Percentiles rank a stretch among this genome's conserved stretches.
Evolutionary conservation across 2,329 filamentous ascomycete genomes (phyloP).

Genomic region (Pyrenochaeta sp.): DNA sequence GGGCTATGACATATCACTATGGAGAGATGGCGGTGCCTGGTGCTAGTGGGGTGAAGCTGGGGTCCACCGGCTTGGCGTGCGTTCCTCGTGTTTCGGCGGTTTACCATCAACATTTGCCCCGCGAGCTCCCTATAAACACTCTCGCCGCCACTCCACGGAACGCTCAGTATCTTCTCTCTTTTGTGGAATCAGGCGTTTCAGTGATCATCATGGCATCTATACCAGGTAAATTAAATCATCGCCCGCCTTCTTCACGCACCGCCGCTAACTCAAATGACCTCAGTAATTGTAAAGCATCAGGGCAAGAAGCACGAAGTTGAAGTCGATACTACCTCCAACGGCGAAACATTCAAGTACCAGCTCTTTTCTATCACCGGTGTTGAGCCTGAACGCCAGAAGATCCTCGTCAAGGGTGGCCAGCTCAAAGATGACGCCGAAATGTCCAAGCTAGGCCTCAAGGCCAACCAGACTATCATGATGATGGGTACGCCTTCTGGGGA

Average conservation of each 20-base stretch:
- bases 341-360: constrained; percentile 95
- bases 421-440: constrained; percentile 95
- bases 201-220: constrained; percentile 45
- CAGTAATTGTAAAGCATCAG: constrained; percentile 92
- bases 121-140: constrained; percentile 28
- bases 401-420: constrained; percentile 91
- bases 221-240: constrained; percentile 37
- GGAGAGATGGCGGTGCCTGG: constrained; percentile 34
- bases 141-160: constrained; percentile 14
- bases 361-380: constrained; percentile 95
- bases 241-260: neutral
- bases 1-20: constrained; percentile 44
- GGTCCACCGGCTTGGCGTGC: constrained; percentile 24
- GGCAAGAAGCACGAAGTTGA: constrained; percentile 96
- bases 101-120: constrained; percentile 40
- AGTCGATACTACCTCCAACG: constrained; percentile 81
- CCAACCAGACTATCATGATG: constrained; percentile 91
- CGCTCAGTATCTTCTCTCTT: constrained; percentile 1
- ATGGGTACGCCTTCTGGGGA: constrained; percentile 85
- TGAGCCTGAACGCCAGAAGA: constrained; percentile 95
- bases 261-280: constrained; percentile 30
- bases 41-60: constrained; percentile 38
- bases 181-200: neutral
- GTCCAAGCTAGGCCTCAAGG: constrained; percentile 82
- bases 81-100: constrained; percentile 41